Conservation (phyloP, 2,329 filamentous ascomycete genomes). For the Penicillium sp. region DNA sequence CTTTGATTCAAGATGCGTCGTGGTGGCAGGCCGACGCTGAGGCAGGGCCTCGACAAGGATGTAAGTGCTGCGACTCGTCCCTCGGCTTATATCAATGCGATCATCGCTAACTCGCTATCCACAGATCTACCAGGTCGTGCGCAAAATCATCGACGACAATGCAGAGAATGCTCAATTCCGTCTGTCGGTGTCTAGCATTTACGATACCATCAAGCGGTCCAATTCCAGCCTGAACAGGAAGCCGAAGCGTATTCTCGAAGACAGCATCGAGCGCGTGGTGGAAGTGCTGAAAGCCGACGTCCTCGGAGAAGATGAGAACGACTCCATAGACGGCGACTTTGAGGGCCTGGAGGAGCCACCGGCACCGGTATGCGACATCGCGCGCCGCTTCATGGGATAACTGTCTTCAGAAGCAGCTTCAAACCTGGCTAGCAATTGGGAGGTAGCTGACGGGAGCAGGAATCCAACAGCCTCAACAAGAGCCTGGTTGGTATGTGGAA, state of each 20-base stretch:
- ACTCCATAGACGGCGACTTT: conserved; percentile 44
- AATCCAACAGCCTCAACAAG: conserved; percentile 57
- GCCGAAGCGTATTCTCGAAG: conserved; percentile 71
- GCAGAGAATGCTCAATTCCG: conserved; percentile 41
- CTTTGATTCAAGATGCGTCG: too few species aligned
- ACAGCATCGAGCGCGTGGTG: conserved; percentile 77
- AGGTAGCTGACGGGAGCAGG: too few species aligned
- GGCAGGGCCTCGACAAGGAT: conserved; percentile 56
- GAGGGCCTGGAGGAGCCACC: conserved; percentile 40
- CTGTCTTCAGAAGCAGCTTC: too few species aligned
- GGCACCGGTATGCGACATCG: conserved; percentile 27
- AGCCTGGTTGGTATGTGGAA: conserved; percentile 55
- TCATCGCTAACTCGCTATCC: too few species aligned
- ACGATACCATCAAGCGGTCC: conserved; percentile 70
- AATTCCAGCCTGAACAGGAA: conserved; percentile 78
- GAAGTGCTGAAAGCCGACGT: conserved; percentile 61
- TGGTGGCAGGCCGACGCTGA: conserved; percentile 41
- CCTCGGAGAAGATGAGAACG: conserved; percentile 47
- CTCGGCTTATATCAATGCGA: too few species aligned
- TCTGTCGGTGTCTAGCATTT: conserved; percentile 56
- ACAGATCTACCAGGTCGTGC: conserved; percentile 66
- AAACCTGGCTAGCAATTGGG: too few species aligned
- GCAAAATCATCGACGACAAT: conserved; percentile 63
- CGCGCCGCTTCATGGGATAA: too few species aligned
- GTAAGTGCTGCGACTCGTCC: conserved; percentile 27